These are phyloP conservation scores for Sarocladiaceae sp. DNA, from an alignment of 2,329 filamentous ascomycete species.

Conservation along the genomic window DNA sequence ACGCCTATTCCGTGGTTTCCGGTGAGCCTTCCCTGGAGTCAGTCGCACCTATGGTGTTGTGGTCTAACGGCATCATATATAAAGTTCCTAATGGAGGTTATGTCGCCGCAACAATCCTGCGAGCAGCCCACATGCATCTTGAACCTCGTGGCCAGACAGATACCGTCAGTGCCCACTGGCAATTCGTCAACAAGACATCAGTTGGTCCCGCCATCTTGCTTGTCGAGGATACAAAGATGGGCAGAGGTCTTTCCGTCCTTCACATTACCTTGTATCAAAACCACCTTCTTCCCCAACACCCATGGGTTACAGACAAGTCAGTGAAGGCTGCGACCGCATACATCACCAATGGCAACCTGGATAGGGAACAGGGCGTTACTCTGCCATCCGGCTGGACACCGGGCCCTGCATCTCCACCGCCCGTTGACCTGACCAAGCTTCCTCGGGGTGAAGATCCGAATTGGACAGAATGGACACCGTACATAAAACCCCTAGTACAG, in stretches of 20 bases:
- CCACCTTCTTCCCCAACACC: conserved; percentile 24
- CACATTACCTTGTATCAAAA: conserved; percentile 39
- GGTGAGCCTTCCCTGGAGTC: not conserved
- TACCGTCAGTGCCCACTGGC: conserved; percentile 34
- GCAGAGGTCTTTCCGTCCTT: conserved; percentile 35
- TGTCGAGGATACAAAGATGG: conserved; percentile 37
- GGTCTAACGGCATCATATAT: too few relatives aligned
- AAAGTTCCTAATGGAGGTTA: conserved; percentile 44
- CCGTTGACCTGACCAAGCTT: conserved; percentile 22
- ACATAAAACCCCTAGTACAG: conserved; percentile 11
- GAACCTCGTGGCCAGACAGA: conserved; percentile 28
- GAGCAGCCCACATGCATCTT: conserved; percentile 30
- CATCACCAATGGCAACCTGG: conserved; percentile 32
- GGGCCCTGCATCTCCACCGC: conserved; percentile 14
- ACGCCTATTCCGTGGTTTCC: not conserved
- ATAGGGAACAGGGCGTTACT: conserved; percentile 25
- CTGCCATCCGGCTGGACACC: conserved; percentile 23
- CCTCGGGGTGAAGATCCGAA: conserved; percentile 20
- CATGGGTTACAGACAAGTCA: conserved; percentile 29
- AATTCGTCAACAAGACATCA: conserved; percentile 35
- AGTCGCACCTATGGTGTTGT: not conserved
- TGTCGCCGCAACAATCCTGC: conserved; percentile 35
- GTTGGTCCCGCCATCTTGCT: conserved; percentile 32
- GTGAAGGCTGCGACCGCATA: conserved; percentile 31
- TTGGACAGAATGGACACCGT: conserved; percentile 27